These are phyloP conservation scores for Aspergillus sp. DNA, from an alignment of 2,329 filamentous ascomycete genomes.

Conservation along the genomic window DNA sequence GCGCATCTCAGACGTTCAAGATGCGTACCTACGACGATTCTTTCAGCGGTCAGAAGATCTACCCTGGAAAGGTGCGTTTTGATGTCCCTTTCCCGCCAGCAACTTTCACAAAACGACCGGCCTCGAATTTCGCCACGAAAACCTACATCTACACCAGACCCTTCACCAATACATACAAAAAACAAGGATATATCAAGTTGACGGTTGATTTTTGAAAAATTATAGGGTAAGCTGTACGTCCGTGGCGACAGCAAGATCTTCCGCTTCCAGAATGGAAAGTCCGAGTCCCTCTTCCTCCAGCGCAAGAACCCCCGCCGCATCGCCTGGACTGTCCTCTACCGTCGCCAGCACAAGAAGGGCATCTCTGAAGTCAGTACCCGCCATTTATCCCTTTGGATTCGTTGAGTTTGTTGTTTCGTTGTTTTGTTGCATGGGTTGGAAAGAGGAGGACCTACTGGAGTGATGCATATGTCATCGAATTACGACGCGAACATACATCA, in stretches of 20 bases:
- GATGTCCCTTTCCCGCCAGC: slow-evolving; percentile 19
- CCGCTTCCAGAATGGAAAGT: slow-evolving; percentile 99
- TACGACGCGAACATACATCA: not conserved
- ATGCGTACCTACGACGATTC: slow-evolving; percentile 79
- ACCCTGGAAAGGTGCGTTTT: slow-evolving; percentile 72
- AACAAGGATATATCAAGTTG: not conserved
- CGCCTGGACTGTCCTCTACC: slow-evolving; percentile 97
- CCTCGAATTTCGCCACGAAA: slow-evolving; percentile 2
- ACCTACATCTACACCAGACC: not conserved
- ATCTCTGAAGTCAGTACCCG: slow-evolving; percentile 90
- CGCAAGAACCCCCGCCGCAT: slow-evolving; percentile 99
- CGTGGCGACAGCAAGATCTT: slow-evolving; percentile 99
- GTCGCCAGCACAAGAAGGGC: slow-evolving; percentile 99
- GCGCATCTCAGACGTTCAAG: slow-evolving; percentile 56
- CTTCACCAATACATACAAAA: not conserved
- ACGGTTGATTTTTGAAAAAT: slow-evolving; percentile 5
- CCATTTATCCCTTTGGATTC: slow-evolving; percentile 23
- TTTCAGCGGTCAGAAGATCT: slow-evolving; percentile 77
- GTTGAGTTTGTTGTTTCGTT: slow-evolving; percentile 26
- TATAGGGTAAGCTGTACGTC: slow-evolving; percentile 98
- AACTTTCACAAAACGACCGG: not conserved
- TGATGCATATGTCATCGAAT: not conserved
- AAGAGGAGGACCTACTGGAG: not conserved
- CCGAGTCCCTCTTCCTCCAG: slow-evolving; percentile 99
- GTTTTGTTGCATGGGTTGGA: slow-evolving; percentile 6